Percentiles rank a stretch among this genome's conserved stretches.
Conservation (phyloP, 176 grass and related monocot species). For the Eragrostis nindensis region DNA sequence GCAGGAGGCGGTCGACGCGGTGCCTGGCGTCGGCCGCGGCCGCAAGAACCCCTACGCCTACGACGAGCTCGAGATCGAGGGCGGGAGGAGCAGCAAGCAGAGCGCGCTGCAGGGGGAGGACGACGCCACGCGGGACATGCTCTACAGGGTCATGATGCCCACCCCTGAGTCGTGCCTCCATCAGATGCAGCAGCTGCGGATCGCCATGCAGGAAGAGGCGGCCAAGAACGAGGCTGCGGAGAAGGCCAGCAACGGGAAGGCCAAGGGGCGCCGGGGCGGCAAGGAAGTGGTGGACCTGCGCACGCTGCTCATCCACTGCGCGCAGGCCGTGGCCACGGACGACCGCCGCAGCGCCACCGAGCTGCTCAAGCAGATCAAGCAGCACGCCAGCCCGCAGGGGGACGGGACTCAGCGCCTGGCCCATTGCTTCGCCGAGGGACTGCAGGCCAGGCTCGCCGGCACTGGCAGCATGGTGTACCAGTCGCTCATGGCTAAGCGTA, state of each 20-base stretch:
- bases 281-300: constrained; percentile 78
- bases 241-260: constrained; percentile 37
- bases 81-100: constrained; percentile 73
- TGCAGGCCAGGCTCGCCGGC: constrained; percentile 69
- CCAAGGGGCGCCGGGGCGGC: constrained; percentile 35
- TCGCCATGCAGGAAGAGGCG: constrained; percentile 52
- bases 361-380: constrained; percentile 79
- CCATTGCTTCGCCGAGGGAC: constrained; percentile 73
- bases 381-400: constrained; percentile 48
- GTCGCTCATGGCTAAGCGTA: constrained; percentile 69
- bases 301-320: constrained; percentile 85
- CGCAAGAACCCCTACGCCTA: constrained; percentile 61
- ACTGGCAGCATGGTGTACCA: constrained; percentile 67
- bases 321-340: constrained; percentile 68
- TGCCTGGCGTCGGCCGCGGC: constrained; percentile 38
- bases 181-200: constrained; percentile 54
- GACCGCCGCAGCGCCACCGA: constrained; percentile 69
- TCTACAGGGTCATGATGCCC: constrained; percentile 48
- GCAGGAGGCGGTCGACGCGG: constrained; percentile 31
- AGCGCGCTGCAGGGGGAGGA: constrained; percentile 48
- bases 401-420: constrained; percentile 79
- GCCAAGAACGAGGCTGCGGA: constrained; percentile 32
- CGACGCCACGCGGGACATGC: constrained; percentile 57
- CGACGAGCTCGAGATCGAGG: constrained; percentile 51
- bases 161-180: constrained; percentile 32